Evolutionary conservation across 208 protist genomes (phyloP).

Genomic region (Naegleria gruberi): DNA sequence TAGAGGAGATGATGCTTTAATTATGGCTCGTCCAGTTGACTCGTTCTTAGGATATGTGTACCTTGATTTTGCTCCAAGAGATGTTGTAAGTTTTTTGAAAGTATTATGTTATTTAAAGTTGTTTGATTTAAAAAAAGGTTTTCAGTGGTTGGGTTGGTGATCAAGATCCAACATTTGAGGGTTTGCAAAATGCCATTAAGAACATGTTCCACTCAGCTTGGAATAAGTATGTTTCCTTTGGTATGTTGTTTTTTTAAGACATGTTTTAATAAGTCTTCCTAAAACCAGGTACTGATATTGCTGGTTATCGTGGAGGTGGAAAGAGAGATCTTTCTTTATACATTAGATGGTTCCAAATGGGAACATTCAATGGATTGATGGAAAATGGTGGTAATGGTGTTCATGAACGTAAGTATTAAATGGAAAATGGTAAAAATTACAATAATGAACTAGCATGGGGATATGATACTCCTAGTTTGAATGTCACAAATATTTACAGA

Average conservation of each 20-base stretch:
- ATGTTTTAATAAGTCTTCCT: no score
- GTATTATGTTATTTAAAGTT: conserved; percentile 1
- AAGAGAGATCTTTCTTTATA: not conserved
- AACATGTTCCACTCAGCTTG: conserved; percentile 37
- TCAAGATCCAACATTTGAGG: conserved; percentile 24
- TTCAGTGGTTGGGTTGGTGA: conserved; percentile 36
- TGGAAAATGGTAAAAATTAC: no score
- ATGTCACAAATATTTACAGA: conserved; percentile 29
- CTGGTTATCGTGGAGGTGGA: not conserved
- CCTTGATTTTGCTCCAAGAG: not conserved
- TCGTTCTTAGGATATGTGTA: not conserved
- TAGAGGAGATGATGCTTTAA: conserved; percentile 11
- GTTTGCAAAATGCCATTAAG: conserved; percentile 22
- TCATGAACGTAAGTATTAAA: not conserved
- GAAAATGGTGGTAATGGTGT: conserved; percentile 34
- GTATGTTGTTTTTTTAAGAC: no score
- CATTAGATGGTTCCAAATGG: conserved; percentile 31
- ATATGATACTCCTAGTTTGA: conserved; percentile 27
- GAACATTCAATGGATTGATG: conserved; percentile 31
- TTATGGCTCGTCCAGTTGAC: conserved; percentile 32
- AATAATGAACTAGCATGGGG: conserved; percentile 25
- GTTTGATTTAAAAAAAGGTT: conserved; percentile 16
- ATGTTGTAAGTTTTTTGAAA: not conserved
- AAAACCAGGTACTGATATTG: no score
- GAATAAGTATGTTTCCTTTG: conserved; percentile 35